These are phyloP conservation scores for Pseudogymnoascus sp. DNA, from an alignment of 2,329 filamentous ascomycete genomes.

Conservation along the genomic window DNA sequence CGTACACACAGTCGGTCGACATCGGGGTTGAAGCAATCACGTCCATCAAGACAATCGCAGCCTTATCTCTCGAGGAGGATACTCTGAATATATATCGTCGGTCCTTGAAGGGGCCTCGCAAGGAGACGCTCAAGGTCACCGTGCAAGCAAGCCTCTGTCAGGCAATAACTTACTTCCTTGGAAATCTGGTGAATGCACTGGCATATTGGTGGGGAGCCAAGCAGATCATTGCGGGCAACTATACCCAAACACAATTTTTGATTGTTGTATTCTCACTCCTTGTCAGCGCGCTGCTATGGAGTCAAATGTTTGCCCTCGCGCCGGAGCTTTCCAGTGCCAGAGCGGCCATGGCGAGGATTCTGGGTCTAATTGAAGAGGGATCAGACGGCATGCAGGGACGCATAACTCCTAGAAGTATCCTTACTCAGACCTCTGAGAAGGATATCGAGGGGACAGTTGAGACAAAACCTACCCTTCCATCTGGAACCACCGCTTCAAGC, in stretches of 20 bases:
- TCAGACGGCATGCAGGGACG: constrained; percentile 24
- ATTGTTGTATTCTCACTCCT: constrained; percentile 65
- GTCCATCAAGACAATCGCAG: constrained; percentile 55
- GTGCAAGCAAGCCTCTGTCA: constrained; percentile 51
- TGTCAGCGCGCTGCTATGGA: constrained; percentile 64
- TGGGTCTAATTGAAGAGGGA: constrained; percentile 42
- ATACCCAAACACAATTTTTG: constrained; percentile 60
- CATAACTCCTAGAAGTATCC: constrained; percentile 4
- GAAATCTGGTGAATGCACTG: constrained; percentile 64
- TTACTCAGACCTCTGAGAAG: constrained; percentile 9
- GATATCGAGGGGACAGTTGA: constrained; percentile 36
- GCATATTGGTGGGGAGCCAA: constrained; percentile 75
- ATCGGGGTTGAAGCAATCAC: constrained; percentile 61
- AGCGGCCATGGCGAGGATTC: constrained; percentile 51
- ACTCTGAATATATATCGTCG: constrained; percentile 47
- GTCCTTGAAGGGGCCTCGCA: constrained; percentile 43
- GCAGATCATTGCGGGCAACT: constrained; percentile 58
- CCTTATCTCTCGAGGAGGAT: constrained; percentile 48
- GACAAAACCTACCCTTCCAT: constrained; percentile 11
- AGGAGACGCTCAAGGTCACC: constrained; percentile 44
- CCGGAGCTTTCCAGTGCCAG: constrained; percentile 63
- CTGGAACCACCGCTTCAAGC: constrained; percentile 33
- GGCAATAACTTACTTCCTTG: constrained; percentile 50
- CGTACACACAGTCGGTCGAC: constrained; percentile 55
- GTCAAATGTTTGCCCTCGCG: constrained; percentile 66